Percentiles rank a stretch among this genome's conserved stretches.
phyloP scores from a whole-genome alignment of 768 basidiomycete genomes.

The Lactifluus rugatus region DNA sequence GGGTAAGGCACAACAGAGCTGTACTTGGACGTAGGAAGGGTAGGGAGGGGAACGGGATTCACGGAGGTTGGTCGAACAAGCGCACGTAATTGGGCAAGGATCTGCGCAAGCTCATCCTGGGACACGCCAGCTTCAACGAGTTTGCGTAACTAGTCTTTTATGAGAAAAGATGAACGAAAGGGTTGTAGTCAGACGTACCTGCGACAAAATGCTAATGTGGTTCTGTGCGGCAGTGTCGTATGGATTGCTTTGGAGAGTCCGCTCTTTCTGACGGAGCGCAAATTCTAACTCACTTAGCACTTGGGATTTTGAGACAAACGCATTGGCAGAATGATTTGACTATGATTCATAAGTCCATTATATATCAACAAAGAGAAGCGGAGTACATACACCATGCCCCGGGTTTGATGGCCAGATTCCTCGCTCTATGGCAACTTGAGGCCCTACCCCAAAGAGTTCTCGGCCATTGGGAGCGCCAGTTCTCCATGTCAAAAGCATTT shows the following conservation, averaged over 20 bases:
- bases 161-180: conserved; percentile 1
- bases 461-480: conserved; percentile 70
- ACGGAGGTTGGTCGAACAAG: conserved; percentile 36
- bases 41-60: conserved; percentile 13
- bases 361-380: neutral
- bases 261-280: conserved; percentile 72
- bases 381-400: conserved; percentile 31
- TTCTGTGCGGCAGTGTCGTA: conserved; percentile 58
- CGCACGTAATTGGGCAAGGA: conserved; percentile 58
- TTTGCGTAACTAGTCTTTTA: conserved; percentile 45
- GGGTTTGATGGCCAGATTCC: conserved; percentile 59
- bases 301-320: conserved; percentile 60
- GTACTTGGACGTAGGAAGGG: conserved; percentile 12
- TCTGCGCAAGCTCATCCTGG: conserved; percentile 69
- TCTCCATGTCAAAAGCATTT: conserved; percentile 94
- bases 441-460: conserved; percentile 74
- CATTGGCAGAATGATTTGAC: conserved; percentile 30
- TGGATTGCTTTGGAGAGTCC: conserved; percentile 58
- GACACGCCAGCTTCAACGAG: conserved; percentile 75
- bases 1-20: conserved; percentile 18
- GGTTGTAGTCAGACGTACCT: conserved; percentile 41
- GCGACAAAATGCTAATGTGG: conserved; percentile 71
- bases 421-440: conserved; percentile 77
- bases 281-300: conserved; percentile 80
- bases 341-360: neutral